Percentiles rank a stretch among this genome's conserved stretches.
Evolutionary conservation across 2,329 filamentous ascomycete species (phyloP).

Genomic region (Aspergillus viridinutans): DNA sequence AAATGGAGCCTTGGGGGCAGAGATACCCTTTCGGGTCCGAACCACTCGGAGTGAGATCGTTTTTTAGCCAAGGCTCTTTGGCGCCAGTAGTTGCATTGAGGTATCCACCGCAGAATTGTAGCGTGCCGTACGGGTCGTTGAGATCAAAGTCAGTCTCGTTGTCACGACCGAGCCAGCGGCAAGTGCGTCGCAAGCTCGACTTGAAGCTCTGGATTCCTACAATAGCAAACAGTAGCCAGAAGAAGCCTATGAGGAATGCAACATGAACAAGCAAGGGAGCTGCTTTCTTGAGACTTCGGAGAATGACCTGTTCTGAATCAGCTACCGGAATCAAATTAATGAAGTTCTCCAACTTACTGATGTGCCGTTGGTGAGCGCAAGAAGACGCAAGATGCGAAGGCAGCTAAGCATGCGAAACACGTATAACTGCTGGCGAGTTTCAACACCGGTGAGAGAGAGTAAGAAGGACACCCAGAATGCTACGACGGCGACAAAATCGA

Average conservation of each 20-base stretch:
- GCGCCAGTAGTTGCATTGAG: conserved; percentile 57
- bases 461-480: conserved; percentile 90
- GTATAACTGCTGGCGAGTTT: conserved; percentile 69
- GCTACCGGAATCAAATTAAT: neutral
- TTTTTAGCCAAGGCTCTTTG: conserved; percentile 65
- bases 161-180: conserved; percentile 68
- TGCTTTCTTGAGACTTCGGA: conserved; percentile 92
- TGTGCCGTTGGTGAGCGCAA: conserved; percentile 89
- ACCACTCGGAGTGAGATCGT: conserved; percentile 48
- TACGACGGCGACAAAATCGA: conserved; percentile 92
- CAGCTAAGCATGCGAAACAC: conserved; percentile 97
- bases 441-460: conserved; percentile 65
- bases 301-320: conserved; percentile 63
- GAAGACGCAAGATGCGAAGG: conserved; percentile 83
- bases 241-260: conserved; percentile 90
- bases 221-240: conserved; percentile 96
- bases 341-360: conserved; percentile 55
- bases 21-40: conserved; percentile 71
- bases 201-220: conserved; percentile 97
- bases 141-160: conserved; percentile 36
- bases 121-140: conserved; percentile 53
- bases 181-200: conserved; percentile 70
- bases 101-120: conserved; percentile 84
- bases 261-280: conserved; percentile 88
- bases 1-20: conserved; percentile 78